These are phyloP conservation scores for Sindora glabra DNA, from an alignment of 306 rosid species.

Conservation along the genomic window DNA sequence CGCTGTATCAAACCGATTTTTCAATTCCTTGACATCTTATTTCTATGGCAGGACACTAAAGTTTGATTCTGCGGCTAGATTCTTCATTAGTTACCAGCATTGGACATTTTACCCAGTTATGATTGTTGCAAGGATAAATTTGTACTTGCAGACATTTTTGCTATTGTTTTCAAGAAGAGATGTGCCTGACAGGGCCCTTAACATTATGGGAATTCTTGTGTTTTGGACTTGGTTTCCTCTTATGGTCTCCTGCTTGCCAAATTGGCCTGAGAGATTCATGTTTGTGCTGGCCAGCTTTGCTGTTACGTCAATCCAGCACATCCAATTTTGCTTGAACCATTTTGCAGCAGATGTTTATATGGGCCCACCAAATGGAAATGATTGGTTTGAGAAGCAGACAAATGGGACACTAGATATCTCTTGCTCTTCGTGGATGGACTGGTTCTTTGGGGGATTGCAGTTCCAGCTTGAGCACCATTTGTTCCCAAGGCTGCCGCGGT, in stretches of 20 bases:
- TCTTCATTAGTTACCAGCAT: constrained; percentile 71
- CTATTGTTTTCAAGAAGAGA: constrained; percentile 38
- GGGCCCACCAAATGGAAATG: constrained; percentile 60
- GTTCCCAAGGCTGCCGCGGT: constrained; percentile 59
- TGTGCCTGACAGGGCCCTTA: constrained; percentile 51
- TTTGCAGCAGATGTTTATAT: constrained; percentile 53
- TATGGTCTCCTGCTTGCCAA: constrained; percentile 51
- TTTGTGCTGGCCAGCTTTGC: constrained; percentile 49
- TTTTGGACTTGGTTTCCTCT: constrained; percentile 91
- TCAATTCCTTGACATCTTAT: constrained; percentile 41
- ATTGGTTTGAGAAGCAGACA: constrained; percentile 72
- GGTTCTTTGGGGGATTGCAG: constrained; percentile 80
- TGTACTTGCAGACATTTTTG: constrained; percentile 59
- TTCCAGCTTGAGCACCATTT: constrained; percentile 63
- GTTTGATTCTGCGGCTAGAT: constrained; percentile 62
- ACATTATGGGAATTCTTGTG: constrained; percentile 60
- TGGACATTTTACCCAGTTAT: constrained; percentile 66
- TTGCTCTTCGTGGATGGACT: constrained; percentile 66
- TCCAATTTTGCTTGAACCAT: constrained; percentile 68
- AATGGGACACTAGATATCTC: constrained; percentile 61
- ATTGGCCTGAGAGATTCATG: constrained; percentile 67
- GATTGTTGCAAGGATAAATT: constrained; percentile 55
- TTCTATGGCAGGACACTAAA: constrained; percentile 60
- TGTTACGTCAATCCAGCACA: constrained; percentile 57
- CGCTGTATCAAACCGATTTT: constrained; percentile 56